Percentiles rank a stretch among this genome's conserved stretches.
Evolutionary conservation across 164 flowering plant species (phyloP).

Genomic region (Kingdonia uniflora): DNA sequence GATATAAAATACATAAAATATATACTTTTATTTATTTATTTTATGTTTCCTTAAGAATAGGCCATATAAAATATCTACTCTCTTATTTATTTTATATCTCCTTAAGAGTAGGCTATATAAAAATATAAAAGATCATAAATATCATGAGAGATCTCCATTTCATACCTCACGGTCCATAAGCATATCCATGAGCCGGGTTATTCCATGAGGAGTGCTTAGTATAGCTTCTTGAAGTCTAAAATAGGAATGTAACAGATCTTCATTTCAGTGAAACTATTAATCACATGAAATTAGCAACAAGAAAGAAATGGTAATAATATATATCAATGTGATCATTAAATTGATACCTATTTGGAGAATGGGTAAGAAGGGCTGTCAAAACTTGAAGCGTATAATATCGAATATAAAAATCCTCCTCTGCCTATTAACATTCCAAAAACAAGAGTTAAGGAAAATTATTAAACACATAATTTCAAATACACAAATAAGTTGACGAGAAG

Average conservation of each 20-base stretch:
- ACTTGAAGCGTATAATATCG: conserved; percentile 94
- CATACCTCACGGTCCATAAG: conserved; percentile 97
- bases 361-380: conserved; percentile 81
- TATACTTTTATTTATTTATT: too few relatives aligned
- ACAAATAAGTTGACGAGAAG: not conserved
- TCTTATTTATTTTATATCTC: too few relatives aligned
- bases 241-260: conserved; percentile 10
- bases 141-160: conserved; percentile 6
- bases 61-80: too few relatives aligned
- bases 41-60: too few relatives aligned
- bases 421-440: conserved; percentile 20
- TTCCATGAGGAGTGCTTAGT: conserved; percentile 86
- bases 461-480: not conserved
- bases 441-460: conserved; percentile 5
- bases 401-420: conserved; percentile 95
- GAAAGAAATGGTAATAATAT: not conserved
- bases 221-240: conserved; percentile 97
- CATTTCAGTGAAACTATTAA: not conserved
- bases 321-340: not conserved
- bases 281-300: too few relatives aligned
- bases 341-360: conserved; percentile 68
- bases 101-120: not conserved
- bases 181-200: conserved; percentile 96
- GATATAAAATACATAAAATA: too few relatives aligned
- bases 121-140: not conserved